These are phyloP conservation scores for Hebeloma cylindrosporum DNA, from an alignment of 768 basidiomycete genomes.

Conservation along the genomic window DNA sequence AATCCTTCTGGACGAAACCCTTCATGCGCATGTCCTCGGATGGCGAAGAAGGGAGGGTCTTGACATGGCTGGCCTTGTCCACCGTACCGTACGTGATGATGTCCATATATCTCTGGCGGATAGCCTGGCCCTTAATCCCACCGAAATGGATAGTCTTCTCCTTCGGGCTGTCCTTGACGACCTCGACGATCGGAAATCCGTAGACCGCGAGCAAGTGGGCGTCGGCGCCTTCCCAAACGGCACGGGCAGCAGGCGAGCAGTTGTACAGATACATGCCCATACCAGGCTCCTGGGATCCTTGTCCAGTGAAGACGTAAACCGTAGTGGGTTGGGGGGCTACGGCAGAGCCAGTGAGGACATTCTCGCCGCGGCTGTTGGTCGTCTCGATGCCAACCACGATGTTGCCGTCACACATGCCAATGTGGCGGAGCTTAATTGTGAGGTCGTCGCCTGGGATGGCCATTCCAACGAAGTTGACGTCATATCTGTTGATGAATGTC, in stretches of 20 bases:
- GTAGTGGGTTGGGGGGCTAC: constrained; percentile 92
- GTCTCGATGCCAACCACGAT: constrained; percentile 91
- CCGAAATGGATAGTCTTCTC: constrained; percentile 98
- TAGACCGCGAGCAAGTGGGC: constrained; percentile 91
- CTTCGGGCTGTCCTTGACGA: constrained; percentile 98
- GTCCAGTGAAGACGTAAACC: constrained; percentile 97
- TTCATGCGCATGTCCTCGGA: constrained; percentile 97
- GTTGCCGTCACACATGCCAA: constrained; percentile 90
- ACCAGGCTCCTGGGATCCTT: constrained; percentile 95
- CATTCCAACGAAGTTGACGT: constrained; percentile 97
- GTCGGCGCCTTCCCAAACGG: constrained; percentile 97
- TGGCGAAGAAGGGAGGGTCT: constrained; percentile 95
- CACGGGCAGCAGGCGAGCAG: constrained; percentile 87
- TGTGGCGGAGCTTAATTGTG: constrained; percentile 82
- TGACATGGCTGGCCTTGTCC: constrained; percentile 94
- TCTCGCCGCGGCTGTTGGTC: constrained; percentile 80
- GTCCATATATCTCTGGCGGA: constrained; percentile 99
- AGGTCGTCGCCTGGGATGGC: constrained; percentile 89
- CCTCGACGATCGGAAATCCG: constrained; percentile 98
- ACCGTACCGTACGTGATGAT: constrained; percentile 98
- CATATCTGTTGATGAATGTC: constrained; percentile 59
- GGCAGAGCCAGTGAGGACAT: constrained; percentile 88
- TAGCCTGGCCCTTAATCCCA: constrained; percentile 98
- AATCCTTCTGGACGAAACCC: constrained; percentile 89
- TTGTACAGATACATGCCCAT: constrained; percentile 99